A percentile compares a stretch with the other conserved stretches of the same genome.
Conservation (phyloP, 345 rosid genomes). For the Atalantia buxifolia region DNA sequence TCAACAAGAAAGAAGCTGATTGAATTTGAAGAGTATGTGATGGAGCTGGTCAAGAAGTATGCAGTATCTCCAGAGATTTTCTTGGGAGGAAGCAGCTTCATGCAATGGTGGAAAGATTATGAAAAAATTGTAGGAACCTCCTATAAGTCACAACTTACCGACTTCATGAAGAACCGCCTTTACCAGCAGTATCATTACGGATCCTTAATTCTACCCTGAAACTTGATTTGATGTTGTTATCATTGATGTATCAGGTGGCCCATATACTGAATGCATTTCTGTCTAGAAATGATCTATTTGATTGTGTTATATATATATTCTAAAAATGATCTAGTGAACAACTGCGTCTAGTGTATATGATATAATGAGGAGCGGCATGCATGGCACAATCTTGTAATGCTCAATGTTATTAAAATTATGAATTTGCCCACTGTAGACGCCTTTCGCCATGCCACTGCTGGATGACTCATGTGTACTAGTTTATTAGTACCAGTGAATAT, state of each 20-base stretch:
- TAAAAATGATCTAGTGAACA: too few relatives aligned
- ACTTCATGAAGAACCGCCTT: constrained; percentile 33
- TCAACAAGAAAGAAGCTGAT: constrained; percentile 6
- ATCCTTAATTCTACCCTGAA: background rate
- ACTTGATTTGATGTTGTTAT: too few relatives aligned
- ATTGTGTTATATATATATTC: too few relatives aligned
- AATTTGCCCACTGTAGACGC: too few relatives aligned
- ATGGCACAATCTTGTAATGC: too few relatives aligned
- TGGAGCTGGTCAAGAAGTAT: constrained; percentile 33
- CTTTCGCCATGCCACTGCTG: too few relatives aligned
- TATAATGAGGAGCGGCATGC: too few relatives aligned
- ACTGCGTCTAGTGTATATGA: too few relatives aligned
- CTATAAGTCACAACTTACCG: constrained; percentile 21
- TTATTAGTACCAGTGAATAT: too few relatives aligned
- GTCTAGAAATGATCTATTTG: background rate
- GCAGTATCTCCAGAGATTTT: constrained; percentile 71
- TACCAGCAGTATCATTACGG: constrained; percentile 31
- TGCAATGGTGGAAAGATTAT: constrained; percentile 66
- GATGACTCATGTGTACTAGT: too few relatives aligned
- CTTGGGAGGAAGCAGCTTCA: constrained; percentile 52
- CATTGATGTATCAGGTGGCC: background rate
- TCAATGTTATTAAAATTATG: too few relatives aligned
- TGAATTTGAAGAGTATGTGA: constrained; percentile 38
- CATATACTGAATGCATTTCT: background rate
- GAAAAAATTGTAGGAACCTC: constrained; percentile 20